These are phyloP conservation scores for Ceratobasidium sp. DNA, from an alignment of 1,284 basidiomycete genomes.

Conservation along the genomic window DNA sequence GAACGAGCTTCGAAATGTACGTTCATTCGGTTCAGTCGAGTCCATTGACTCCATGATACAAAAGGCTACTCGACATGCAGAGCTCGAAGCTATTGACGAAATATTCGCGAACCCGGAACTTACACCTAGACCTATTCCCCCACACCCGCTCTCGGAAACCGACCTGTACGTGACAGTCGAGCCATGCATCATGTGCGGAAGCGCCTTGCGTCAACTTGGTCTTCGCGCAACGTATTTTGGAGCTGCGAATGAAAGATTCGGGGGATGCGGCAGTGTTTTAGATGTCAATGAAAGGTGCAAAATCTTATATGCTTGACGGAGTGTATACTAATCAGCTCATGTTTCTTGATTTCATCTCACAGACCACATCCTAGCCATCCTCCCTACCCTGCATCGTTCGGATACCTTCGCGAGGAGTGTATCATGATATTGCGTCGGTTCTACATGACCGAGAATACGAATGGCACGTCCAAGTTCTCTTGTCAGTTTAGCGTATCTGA, in stretches of 20 bases:
- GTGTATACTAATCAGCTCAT: neutral
- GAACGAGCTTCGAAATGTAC: slow-evolving; percentile 90
- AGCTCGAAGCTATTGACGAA: slow-evolving; percentile 94
- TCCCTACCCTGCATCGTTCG: slow-evolving; percentile 79
- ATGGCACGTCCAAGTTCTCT: slow-evolving; percentile 63
- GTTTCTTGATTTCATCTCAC: slow-evolving; percentile 12
- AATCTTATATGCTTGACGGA: slow-evolving; percentile 43
- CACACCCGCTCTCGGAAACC: slow-evolving; percentile 76
- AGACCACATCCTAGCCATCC: slow-evolving; percentile 76
- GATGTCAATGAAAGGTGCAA: slow-evolving; percentile 80
- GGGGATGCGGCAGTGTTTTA: slow-evolving; percentile 95
- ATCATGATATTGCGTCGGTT: slow-evolving; percentile 95
- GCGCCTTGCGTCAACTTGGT: slow-evolving; percentile 91
- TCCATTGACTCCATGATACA: neutral
- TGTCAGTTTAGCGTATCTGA: no score
- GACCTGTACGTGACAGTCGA: slow-evolving; percentile 98
- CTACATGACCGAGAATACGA: slow-evolving; percentile 94
- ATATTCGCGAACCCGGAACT: slow-evolving; percentile 73
- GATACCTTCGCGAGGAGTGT: slow-evolving; percentile 89
- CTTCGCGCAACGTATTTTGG: slow-evolving; percentile 93
- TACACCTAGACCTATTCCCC: slow-evolving; percentile 57
- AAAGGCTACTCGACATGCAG: slow-evolving; percentile 95
- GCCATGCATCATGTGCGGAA: slow-evolving; percentile 99
- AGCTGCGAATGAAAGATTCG: slow-evolving; percentile 95
- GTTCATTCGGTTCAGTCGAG: slow-evolving; percentile 43